phyloP scores from a whole-genome alignment of 1,284 basidiomycete genomes.

The Rhodotorula sp. region DNA sequence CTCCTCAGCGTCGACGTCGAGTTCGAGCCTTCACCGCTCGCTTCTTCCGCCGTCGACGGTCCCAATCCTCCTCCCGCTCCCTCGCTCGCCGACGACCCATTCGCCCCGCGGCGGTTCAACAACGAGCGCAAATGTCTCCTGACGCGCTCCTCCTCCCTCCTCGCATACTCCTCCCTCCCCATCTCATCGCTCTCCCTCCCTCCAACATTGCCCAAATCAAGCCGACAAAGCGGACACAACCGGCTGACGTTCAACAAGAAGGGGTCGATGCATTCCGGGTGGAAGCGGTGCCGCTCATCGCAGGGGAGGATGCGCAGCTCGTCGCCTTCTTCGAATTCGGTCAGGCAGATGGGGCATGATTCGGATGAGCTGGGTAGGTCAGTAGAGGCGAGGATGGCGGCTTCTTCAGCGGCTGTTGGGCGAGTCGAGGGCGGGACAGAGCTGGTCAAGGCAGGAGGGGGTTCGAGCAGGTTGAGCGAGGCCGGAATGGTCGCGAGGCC shows the following conservation, averaged over 20 bases:
- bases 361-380: constrained; percentile 52
- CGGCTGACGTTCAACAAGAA: constrained; percentile 59
- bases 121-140: constrained; percentile 25
- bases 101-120: constrained; percentile 9
- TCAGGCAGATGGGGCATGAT: constrained; percentile 88
- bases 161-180: constrained; percentile 1
- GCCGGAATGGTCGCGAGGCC: neutral
- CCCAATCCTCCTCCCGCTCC: neutral
- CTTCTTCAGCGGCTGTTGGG: constrained; percentile 5
- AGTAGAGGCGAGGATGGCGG: constrained; percentile 7
- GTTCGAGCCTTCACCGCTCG: neutral
- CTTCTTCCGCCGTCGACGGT: neutral
- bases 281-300: constrained; percentile 82
- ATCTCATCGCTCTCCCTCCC: neutral
- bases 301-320: constrained; percentile 84
- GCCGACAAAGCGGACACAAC: constrained; percentile 75
- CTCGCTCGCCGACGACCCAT: neutral
- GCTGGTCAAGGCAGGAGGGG: neutral
- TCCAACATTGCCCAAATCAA: constrained; percentile 36
- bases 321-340: constrained; percentile 89
- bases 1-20: constrained; percentile 3
- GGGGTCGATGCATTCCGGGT: constrained; percentile 66
- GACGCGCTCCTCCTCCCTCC: constrained; percentile 27
- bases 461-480: neutral
- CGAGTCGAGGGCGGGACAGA: no score